Conservation (phyloP, 495 filamentous ascomycete genomes). For the Bryoglossum gracile region DNA sequence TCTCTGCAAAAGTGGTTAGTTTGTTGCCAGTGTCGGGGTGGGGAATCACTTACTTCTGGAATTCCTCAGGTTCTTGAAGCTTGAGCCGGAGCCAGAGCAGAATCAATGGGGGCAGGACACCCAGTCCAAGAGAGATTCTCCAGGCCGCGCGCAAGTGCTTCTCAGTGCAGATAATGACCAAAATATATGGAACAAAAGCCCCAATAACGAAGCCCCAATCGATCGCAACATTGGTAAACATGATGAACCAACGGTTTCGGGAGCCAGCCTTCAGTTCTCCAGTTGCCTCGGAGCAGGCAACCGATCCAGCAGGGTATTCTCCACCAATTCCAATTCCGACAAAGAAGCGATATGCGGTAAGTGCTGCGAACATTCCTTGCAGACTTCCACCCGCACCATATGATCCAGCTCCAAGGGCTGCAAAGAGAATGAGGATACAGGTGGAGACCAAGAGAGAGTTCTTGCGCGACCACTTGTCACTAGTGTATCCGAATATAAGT, state of each 20-base stretch:
- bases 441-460: slow-evolving; percentile 76
- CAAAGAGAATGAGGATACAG: slow-evolving; percentile 75
- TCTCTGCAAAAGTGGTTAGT: slow-evolving; percentile 34
- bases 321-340: slow-evolving; percentile 56
- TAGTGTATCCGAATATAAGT: slow-evolving; percentile 72
- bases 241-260: slow-evolving; percentile 83
- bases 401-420: slow-evolving; percentile 66
- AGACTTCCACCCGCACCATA: slow-evolving; percentile 60
- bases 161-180: slow-evolving; percentile 62
- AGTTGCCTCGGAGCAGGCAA: slow-evolving; percentile 75
- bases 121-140: slow-evolving; percentile 70
- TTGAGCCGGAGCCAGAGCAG: slow-evolving; percentile 69
- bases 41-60: slow-evolving; percentile 35
- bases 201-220: slow-evolving; percentile 73
- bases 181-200: slow-evolving; percentile 65
- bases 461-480: slow-evolving; percentile 78
- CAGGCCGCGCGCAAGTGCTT: slow-evolving; percentile 65
- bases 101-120: slow-evolving; percentile 68
- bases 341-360: slow-evolving; percentile 83
- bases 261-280: slow-evolving; percentile 75
- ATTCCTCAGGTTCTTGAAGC: slow-evolving; percentile 78
- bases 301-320: slow-evolving; percentile 86
- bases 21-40: not conserved
- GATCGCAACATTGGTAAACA: slow-evolving; percentile 89
- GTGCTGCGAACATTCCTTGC: slow-evolving; percentile 65